phyloP scores from a whole-genome alignment of 2,329 filamentous ascomycete genomes.

The Aspergillus aculeatus region DNA sequence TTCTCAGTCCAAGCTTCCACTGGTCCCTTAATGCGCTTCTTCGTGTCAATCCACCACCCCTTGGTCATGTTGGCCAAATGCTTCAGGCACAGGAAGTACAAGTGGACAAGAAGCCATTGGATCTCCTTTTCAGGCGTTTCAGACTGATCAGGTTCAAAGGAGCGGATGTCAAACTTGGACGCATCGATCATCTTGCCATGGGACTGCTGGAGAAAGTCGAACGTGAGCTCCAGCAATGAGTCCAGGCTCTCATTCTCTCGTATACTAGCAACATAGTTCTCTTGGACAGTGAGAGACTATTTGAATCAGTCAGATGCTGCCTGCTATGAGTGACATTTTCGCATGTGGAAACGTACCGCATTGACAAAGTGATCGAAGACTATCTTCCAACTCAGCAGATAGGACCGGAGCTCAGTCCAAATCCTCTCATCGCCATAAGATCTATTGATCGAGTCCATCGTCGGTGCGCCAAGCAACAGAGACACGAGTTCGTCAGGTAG shows the following conservation, averaged over 20 bases:
- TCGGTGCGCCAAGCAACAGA: constrained; percentile 75
- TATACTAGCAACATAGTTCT: constrained; percentile 75
- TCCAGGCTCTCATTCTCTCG: constrained; percentile 69
- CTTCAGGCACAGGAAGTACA: constrained; percentile 80
- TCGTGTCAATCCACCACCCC: constrained; percentile 78
- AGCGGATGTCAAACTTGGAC: constrained; percentile 68
- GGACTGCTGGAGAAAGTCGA: constrained; percentile 80
- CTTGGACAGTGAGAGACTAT: constrained; percentile 74
- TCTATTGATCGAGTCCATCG: constrained; percentile 64
- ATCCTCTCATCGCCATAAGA: constrained; percentile 64
- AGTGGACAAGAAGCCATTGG: constrained; percentile 78
- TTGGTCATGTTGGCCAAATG: constrained; percentile 77
- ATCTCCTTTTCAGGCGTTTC: constrained; percentile 69
- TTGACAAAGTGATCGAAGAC: constrained; percentile 81
- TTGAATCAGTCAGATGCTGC: constrained; percentile 24
- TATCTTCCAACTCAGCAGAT: constrained; percentile 84
- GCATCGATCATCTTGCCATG: constrained; percentile 68
- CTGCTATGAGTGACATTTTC: neutral
- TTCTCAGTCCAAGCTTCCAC: constrained; percentile 84
- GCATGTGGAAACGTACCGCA: constrained; percentile 47
- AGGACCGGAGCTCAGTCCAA: constrained; percentile 70
- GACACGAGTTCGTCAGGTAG: constrained; percentile 84
- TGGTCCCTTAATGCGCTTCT: constrained; percentile 73
- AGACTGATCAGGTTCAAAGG: constrained; percentile 60
- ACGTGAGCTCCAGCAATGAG: constrained; percentile 73